phyloP scores from a whole-genome alignment of 2,329 filamentous ascomycete genomes.

The Beauveria scarabaeidicola region DNA sequence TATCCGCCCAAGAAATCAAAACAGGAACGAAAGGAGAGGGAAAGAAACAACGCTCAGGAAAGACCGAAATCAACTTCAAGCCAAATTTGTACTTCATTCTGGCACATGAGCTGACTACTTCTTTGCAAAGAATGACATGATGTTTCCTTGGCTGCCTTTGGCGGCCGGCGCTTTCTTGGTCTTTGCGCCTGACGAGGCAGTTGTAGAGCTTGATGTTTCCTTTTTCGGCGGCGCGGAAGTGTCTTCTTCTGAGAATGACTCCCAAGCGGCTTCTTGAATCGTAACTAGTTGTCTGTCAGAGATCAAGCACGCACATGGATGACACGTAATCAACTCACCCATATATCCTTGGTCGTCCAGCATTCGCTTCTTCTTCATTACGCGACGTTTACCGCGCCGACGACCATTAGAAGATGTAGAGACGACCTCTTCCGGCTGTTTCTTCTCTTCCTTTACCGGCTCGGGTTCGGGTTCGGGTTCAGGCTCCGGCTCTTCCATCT shows the following conservation, averaged over 20 bases:
- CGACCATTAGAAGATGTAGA: conserved; percentile 50
- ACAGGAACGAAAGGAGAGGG: not conserved
- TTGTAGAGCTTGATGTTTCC: conserved; percentile 37
- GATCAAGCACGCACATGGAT: not conserved
- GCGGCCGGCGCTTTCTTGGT: conserved; percentile 43
- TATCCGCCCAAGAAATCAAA: not conserved
- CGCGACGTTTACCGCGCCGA: conserved; percentile 64
- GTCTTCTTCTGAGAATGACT: conserved; percentile 90
- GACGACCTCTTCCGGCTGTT: conserved; percentile 42
- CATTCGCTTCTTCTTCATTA: conserved; percentile 81
- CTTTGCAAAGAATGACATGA: conserved; percentile 89
- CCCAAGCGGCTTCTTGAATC: conserved; percentile 76
- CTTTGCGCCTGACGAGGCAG: conserved; percentile 39
- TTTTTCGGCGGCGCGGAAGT: conserved; percentile 46
- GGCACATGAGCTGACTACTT: conserved; percentile 39
- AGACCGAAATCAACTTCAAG: not conserved
- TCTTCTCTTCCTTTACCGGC: conserved; percentile 25
- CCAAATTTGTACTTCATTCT: not conserved
- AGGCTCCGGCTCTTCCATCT: conserved; percentile 30
- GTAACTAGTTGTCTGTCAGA: conserved; percentile 52
- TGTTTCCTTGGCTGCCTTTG: conserved; percentile 65
- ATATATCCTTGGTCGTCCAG: conserved; percentile 88
- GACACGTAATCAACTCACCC: conserved; percentile 41
- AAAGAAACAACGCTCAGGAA: not conserved
- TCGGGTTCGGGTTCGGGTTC: conserved; percentile 28